A percentile compares a stretch with the other conserved stretches of the same genome.
Conservation (phyloP, 768 basidiomycete genomes). For the Leucogyrophana mollusca region DNA sequence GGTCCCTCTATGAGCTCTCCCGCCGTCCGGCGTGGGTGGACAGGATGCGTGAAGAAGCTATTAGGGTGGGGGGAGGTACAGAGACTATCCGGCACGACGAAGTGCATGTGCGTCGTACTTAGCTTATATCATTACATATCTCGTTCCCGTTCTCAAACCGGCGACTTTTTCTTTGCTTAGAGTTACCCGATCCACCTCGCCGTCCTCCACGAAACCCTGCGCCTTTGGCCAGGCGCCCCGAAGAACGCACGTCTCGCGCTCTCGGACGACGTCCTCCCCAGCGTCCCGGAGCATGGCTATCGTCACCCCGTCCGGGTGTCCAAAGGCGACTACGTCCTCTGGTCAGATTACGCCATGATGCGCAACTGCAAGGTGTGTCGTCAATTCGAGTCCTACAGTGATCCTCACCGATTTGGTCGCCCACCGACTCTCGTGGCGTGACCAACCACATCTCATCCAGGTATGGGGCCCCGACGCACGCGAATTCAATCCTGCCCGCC, state of each 20-base stretch:
- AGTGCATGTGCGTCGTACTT: not conserved
- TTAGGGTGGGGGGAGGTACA: not conserved
- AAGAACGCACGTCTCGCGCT: not conserved
- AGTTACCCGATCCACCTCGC: slow-evolving; percentile 12
- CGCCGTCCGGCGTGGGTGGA: slow-evolving; percentile 9
- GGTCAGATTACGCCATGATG: not conserved
- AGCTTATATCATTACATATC: not conserved
- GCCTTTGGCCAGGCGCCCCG: not conserved
- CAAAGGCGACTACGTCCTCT: not conserved
- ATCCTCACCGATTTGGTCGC: not conserved
- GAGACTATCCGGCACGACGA: not conserved
- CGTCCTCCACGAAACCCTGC: slow-evolving; percentile 10
- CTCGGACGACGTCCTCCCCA: not conserved
- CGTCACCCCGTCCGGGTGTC: not conserved
- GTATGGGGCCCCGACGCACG: not conserved
- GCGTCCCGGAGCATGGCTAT: not conserved
- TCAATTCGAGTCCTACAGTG: too few species aligned
- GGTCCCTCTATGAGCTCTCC: slow-evolving; percentile 12
- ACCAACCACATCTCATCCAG: not conserved
- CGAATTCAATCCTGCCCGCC: not conserved
- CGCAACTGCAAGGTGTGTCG: not conserved
- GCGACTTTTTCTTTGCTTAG: not conserved
- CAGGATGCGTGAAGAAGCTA: slow-evolving; percentile 9
- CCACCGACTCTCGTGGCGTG: not conserved
- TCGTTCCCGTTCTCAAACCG: not conserved